Evolutionary conservation across 495 filamentous ascomycete genomes (phyloP).

Genomic region (Immersiella caudata): DNA sequence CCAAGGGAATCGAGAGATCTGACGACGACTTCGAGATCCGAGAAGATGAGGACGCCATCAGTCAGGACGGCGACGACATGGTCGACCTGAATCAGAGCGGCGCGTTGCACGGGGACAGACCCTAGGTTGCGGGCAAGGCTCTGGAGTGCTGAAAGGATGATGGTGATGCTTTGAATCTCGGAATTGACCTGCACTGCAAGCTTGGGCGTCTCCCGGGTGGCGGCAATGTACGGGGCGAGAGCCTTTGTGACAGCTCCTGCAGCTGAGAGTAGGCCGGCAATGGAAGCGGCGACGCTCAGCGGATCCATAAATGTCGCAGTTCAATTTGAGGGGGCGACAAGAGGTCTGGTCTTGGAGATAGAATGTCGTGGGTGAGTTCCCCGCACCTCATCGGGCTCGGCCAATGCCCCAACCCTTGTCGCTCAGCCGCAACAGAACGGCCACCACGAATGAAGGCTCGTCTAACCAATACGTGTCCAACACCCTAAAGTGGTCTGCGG

Average conservation of each 20-base stretch:
- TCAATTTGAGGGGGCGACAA: background rate
- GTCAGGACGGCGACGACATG: slow-evolving; percentile 29
- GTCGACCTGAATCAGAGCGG: slow-evolving; percentile 27
- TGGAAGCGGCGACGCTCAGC: slow-evolving; percentile 27
- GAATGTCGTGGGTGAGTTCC: background rate
- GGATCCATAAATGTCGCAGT: slow-evolving; percentile 24
- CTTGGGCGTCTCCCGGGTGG: slow-evolving; percentile 24
- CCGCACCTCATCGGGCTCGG: background rate
- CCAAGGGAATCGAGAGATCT: background rate
- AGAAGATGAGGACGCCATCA: slow-evolving; percentile 32
- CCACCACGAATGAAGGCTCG: too few relatives aligned
- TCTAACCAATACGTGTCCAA: too few relatives aligned
- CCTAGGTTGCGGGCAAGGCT: slow-evolving; percentile 19
- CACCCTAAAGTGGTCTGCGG: too few relatives aligned
- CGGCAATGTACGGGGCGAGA: slow-evolving; percentile 25
- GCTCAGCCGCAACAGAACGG: too few relatives aligned
- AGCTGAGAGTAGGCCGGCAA: slow-evolving; percentile 27
- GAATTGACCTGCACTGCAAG: slow-evolving; percentile 25
- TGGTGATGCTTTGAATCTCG: slow-evolving; percentile 21
- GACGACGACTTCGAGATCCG: slow-evolving; percentile 29
- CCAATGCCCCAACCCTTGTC: too few relatives aligned
- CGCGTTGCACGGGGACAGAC: slow-evolving; percentile 6
- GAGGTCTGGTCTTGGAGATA: background rate
- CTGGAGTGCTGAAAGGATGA: slow-evolving; percentile 24
- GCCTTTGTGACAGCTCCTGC: slow-evolving; percentile 23